phyloP scores from a whole-genome alignment of 2,329 filamentous ascomycete genomes.

The Aspergillus brasiliensis region DNA sequence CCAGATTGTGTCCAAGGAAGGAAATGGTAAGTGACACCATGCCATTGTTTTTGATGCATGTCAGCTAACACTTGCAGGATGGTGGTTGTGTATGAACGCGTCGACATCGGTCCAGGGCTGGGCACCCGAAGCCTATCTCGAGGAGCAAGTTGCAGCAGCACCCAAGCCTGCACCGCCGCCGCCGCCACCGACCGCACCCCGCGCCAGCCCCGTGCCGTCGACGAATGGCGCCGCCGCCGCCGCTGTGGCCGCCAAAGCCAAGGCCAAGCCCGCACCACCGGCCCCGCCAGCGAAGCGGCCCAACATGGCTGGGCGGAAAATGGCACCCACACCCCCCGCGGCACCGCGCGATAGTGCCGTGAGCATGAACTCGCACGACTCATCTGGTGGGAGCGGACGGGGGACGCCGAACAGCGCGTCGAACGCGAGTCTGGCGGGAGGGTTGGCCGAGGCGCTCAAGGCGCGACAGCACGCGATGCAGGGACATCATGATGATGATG shows the following conservation, averaged over 20 bases:
- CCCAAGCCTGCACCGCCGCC: constrained; percentile 62
- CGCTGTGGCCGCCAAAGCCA: constrained; percentile 47
- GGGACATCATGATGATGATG: constrained; percentile 67
- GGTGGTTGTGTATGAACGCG: constrained; percentile 87
- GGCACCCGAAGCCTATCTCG: constrained; percentile 91
- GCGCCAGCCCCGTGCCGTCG: constrained; percentile 64
- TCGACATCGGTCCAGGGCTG: constrained; percentile 76
- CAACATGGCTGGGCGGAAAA: constrained; percentile 67
- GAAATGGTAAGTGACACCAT: constrained; percentile 70
- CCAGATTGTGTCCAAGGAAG: constrained; percentile 90
- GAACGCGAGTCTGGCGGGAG: constrained; percentile 68
- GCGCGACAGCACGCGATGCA: constrained; percentile 77
- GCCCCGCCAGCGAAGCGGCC: constrained; percentile 81
- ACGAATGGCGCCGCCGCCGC: constrained; percentile 48
- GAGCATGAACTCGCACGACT: constrained; percentile 52
- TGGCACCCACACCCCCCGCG: constrained; percentile 65
- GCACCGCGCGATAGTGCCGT: constrained; percentile 68
- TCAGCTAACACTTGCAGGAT: constrained; percentile 62
- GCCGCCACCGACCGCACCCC: constrained; percentile 49
- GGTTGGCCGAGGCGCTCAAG: constrained; percentile 75
- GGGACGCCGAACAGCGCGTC: constrained; percentile 64
- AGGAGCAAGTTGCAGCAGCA: constrained; percentile 65
- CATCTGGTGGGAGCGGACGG: constrained; percentile 66
- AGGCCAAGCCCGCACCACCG: constrained; percentile 70
- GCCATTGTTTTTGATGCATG: background rate